These are phyloP conservation scores for Diddensiella transvaalensis DNA, from an alignment of 805 yeast species.

Conservation along the genomic window DNA sequence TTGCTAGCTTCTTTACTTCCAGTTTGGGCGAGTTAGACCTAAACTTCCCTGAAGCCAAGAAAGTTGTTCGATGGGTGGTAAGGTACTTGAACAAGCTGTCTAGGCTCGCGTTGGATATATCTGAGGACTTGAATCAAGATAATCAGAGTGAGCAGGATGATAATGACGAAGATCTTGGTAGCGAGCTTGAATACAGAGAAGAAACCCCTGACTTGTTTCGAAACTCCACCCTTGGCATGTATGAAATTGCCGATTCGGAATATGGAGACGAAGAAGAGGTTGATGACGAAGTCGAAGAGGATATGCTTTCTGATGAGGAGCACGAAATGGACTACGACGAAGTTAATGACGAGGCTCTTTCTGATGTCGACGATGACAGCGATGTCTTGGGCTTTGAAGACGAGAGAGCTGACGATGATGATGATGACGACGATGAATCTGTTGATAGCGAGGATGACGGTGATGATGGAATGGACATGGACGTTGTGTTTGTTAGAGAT, in stretches of 20 bases:
- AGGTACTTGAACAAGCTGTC: slow-evolving; percentile 47
- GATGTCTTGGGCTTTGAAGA: slow-evolving; percentile 10
- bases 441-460: slow-evolving; percentile 37
- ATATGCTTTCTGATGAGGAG: slow-evolving; percentile 15
- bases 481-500: neutral
- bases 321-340: slow-evolving; percentile 23
- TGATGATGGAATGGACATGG: slow-evolving; percentile 8
- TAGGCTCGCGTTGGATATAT: slow-evolving; percentile 43
- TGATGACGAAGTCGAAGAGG: slow-evolving; percentile 31
- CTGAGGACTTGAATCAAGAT: slow-evolving; percentile 47
- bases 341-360: slow-evolving; percentile 25
- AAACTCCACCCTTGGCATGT: slow-evolving; percentile 92
- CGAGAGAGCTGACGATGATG: slow-evolving; percentile 38
- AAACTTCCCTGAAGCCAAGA: slow-evolving; percentile 64
- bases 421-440: slow-evolving; percentile 31
- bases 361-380: slow-evolving; percentile 28
- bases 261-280: slow-evolving; percentile 58
- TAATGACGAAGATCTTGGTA: slow-evolving; percentile 59
- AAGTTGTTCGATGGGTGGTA: slow-evolving; percentile 55
- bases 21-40: slow-evolving; percentile 66
- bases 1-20: slow-evolving; percentile 46
- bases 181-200: slow-evolving; percentile 47
- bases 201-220: slow-evolving; percentile 75
- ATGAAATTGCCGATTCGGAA: slow-evolving; percentile 72
- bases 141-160: slow-evolving; percentile 40